Base-by-base conservation (phyloP, 192 early-diverging fungal species). In the Pilaira anomala region DNA sequence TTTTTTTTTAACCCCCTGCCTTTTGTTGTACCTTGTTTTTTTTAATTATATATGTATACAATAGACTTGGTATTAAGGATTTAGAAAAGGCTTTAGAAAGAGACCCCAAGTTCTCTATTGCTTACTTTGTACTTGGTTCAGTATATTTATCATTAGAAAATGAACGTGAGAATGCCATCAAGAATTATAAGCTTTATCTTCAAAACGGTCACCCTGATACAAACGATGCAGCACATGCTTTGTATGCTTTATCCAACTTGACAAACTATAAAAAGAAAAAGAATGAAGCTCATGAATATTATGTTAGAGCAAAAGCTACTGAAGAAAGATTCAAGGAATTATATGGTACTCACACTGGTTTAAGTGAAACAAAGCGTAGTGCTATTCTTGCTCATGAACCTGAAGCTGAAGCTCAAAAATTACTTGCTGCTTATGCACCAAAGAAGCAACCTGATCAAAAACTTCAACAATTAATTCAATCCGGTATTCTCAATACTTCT, bases 291-390 rank as follows among this genome's bases (percentile, higher is more conserved):
- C 62, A 61, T 19, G 68, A 74, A 18, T 81, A 80, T 59, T 85
- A 79, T 59, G 26, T 69, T 42, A 73, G 71, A 53, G 83, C 76
- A n/a, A 78, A 83, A 64, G 68, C 73, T 19, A 77, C 81, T 24
- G 83, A 85, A 45, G 48, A 62, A 28, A 76, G 75, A 42, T 85
- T 83, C 67, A 75, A 78, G 65, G 67, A 73, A 39, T 67, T 85
- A 39, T 85, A 83, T 18, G 81, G 83, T 11, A 72, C 67, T 7
- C 50, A 52, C 25, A 74, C 76, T 65, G 79, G 73, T 18, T 68
- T 80, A 46, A 77, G 74, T 36, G 79, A 85, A 19, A 72, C 77
- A 57, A 85, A 85, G 68, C 74, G 74, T 14, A 66, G 70, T 24
- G 78, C 79, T 3, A 65, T 76, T 28, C 44, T 61, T 30, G 54